Percentiles rank a stretch among this genome's conserved stretches.
phyloP scores from a whole-genome alignment of 345 rosid genomes.

The Dovyalis caffra region DNA sequence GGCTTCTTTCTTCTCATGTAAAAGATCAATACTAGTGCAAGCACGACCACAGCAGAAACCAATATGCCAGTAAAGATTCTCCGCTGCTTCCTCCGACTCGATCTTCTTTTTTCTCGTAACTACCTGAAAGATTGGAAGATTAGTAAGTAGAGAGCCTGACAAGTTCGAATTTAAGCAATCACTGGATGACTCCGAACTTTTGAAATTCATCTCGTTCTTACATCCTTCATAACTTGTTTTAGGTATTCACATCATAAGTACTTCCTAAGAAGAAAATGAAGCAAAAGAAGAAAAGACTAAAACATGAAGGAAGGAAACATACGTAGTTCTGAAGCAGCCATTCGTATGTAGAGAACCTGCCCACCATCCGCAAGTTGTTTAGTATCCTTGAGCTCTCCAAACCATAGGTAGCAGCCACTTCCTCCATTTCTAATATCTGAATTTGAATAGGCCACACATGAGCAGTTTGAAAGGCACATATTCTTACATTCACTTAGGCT shows the following conservation, averaged over 20 bases:
- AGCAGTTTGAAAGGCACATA: constrained; percentile 14
- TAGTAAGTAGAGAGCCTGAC: background rate
- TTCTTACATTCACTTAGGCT: constrained; percentile 9
- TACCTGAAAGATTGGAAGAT: background rate
- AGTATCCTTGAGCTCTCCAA: constrained; percentile 11
- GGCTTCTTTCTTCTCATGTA: constrained; percentile 1
- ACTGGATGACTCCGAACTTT: background rate
- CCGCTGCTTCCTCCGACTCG: background rate
- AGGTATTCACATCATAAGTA: background rate
- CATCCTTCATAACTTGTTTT: background rate
- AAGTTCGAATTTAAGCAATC: background rate
- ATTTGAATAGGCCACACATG: constrained; percentile 21
- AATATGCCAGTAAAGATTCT: background rate
- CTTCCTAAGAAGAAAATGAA: background rate
- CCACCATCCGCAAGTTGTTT: background rate
- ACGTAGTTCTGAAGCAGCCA: constrained; percentile 23
- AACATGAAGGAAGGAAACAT: background rate
- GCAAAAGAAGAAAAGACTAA: background rate
- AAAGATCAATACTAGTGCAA: constrained; percentile 1
- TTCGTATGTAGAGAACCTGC: constrained; percentile 14
- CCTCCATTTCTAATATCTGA: constrained; percentile 13
- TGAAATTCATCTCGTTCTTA: background rate
- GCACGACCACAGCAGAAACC: background rate
- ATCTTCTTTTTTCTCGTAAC: background rate
- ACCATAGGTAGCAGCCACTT: constrained; percentile 23